These are phyloP conservation scores for Kwoniella dejecticola DNA, from an alignment of 768 basidiomycete genomes.

Conservation along the genomic window DNA sequence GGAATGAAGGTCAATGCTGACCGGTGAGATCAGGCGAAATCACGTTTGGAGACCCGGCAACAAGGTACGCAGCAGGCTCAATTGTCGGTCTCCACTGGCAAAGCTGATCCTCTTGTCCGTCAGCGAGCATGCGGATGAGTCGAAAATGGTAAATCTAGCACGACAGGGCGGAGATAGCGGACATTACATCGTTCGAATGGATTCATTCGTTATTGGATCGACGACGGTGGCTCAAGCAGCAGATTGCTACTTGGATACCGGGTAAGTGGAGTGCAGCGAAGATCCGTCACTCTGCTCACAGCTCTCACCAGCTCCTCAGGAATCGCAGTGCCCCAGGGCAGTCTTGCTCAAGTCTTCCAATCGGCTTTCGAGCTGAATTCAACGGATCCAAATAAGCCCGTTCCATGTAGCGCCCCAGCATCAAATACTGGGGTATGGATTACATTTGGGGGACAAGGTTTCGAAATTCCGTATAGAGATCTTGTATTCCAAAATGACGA, in stretches of 20 bases:
- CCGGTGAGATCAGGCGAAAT: conserved; percentile 1
- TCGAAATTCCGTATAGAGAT: conserved; percentile 8
- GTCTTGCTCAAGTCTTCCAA: neutral
- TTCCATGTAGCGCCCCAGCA: neutral
- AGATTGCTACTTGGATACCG: conserved; percentile 10
- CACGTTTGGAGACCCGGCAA: conserved; percentile 13
- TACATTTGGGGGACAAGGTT: neutral
- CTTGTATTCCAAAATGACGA: neutral
- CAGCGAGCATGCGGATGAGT: conserved; percentile 7
- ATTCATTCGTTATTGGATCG: conserved; percentile 2
- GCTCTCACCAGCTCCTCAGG: neutral
- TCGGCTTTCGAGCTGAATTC: neutral
- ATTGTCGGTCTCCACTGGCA: too few species aligned
- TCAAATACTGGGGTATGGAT: neutral
- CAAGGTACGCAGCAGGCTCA: conserved; percentile 3
- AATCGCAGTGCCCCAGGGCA: neutral
- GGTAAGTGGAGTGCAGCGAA: conserved; percentile 1
- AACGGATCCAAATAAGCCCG: neutral
- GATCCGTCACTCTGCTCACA: neutral
- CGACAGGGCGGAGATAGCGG: neutral
- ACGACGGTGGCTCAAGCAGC: neutral
- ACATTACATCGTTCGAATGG: conserved; percentile 11
- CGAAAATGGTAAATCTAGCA: neutral
- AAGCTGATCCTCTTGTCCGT: neutral
- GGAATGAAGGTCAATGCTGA: neutral